phyloP scores from a whole-genome alignment of 1,284 basidiomycete species.

The Ganoderma lingzhi region DNA sequence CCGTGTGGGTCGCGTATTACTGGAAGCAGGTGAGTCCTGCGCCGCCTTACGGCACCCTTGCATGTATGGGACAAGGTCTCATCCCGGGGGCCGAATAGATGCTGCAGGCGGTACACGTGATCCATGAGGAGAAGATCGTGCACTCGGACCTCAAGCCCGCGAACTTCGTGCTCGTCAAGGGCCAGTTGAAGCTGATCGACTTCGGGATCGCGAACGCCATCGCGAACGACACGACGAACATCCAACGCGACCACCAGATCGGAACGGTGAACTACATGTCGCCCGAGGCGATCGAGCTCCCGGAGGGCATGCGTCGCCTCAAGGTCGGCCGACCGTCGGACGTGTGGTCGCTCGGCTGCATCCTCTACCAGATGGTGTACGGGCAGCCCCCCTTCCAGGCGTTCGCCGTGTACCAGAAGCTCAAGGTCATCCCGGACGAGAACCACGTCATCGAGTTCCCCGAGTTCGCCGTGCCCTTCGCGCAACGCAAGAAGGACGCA shows the following conservation, averaged over 20 bases:
- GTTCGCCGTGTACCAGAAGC: slow-evolving; percentile 84
- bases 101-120: slow-evolving; percentile 94
- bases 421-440: slow-evolving; percentile 86
- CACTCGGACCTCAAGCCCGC: slow-evolving; percentile 97
- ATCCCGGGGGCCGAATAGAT: slow-evolving; percentile 63
- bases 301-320: slow-evolving; percentile 78
- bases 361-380: slow-evolving; percentile 98
- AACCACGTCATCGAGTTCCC: slow-evolving; percentile 80
- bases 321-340: slow-evolving; percentile 91
- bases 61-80: background rate
- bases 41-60: background rate
- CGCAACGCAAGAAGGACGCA: slow-evolving; percentile 35
- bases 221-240: slow-evolving; percentile 96
- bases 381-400: slow-evolving; percentile 93
- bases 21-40: slow-evolving; percentile 85
- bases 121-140: slow-evolving; percentile 96
- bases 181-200: slow-evolving; percentile 94
- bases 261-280: slow-evolving; percentile 98
- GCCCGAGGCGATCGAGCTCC: slow-evolving; percentile 89
- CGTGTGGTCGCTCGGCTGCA: slow-evolving; percentile 98
- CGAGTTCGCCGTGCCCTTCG: slow-evolving; percentile 55
- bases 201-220: slow-evolving; percentile 98
- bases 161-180: slow-evolving; percentile 94
- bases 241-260: slow-evolving; percentile 94
- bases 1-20: slow-evolving; percentile 93